phyloP scores from a whole-genome alignment of 768 basidiomycete genomes.

The Suillus sp. region DNA sequence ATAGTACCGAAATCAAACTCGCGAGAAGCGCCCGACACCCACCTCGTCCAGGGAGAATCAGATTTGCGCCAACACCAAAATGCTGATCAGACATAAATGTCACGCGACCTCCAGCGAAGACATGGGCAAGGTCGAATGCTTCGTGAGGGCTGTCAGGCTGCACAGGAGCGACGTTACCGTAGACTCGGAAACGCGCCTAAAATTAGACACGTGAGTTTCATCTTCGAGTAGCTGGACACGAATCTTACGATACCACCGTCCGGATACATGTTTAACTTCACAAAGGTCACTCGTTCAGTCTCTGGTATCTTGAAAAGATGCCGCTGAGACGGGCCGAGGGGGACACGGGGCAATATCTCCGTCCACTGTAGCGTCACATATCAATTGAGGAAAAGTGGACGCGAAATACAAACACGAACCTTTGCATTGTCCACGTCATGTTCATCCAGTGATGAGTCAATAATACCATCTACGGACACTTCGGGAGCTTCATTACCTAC shows the following conservation, averaged over 20 bases:
- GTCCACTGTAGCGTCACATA: slow-evolving; percentile 60
- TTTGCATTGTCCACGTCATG: slow-evolving; percentile 51
- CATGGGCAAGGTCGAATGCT: slow-evolving; percentile 85
- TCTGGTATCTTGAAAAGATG: slow-evolving; percentile 81
- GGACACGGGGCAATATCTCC: slow-evolving; percentile 72
- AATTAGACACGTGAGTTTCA: slow-evolving; percentile 28
- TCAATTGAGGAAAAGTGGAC: not conserved
- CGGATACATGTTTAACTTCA: slow-evolving; percentile 94
- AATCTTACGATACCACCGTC: slow-evolving; percentile 88
- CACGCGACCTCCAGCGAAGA: slow-evolving; percentile 85
- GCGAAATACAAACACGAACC: slow-evolving; percentile 41
- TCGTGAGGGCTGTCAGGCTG: slow-evolving; percentile 50
- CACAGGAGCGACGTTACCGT: slow-evolving; percentile 74
- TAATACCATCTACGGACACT: slow-evolving; percentile 70
- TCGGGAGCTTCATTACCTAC: slow-evolving; percentile 88
- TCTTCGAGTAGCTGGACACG: too few relatives aligned
- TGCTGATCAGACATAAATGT: slow-evolving; percentile 91
- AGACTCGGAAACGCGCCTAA: slow-evolving; percentile 90
- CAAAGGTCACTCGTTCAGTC: slow-evolving; percentile 61
- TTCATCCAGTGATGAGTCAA: slow-evolving; percentile 42
- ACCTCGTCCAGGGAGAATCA: slow-evolving; percentile 90
- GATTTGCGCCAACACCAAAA: slow-evolving; percentile 88
- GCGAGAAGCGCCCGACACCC: slow-evolving; percentile 12
- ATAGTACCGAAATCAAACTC: not conserved
- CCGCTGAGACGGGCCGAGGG: slow-evolving; percentile 80